phyloP scores from a whole-genome alignment of 805 yeast species.

The Brettanomyces bruxellensis region DNA sequence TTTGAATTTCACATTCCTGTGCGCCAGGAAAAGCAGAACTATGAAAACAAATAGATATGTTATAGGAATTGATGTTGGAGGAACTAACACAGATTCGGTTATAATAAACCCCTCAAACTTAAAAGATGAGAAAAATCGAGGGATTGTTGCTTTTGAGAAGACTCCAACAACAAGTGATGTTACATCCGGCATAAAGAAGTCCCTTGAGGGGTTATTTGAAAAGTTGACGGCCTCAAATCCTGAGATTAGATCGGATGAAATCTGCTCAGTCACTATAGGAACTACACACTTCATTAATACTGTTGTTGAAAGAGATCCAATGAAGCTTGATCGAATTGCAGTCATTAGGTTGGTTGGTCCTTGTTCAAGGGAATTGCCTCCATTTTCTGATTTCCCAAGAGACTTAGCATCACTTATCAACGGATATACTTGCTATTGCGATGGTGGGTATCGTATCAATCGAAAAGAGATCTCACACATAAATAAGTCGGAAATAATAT shows the following conservation, averaged over 20 bases:
- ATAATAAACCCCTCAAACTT: constrained; percentile 29
- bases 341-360: constrained; percentile 38
- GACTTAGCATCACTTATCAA: constrained; percentile 27
- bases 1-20: too few species aligned
- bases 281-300: constrained; percentile 46
- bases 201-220: constrained; percentile 16
- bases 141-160: constrained; percentile 34
- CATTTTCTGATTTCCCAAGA: constrained; percentile 37
- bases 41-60: constrained; percentile 4
- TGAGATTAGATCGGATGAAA: constrained; percentile 15
- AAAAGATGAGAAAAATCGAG: constrained; percentile 13
- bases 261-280: constrained; percentile 38
- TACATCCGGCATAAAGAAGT: constrained; percentile 31
- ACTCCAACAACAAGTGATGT: constrained; percentile 36
- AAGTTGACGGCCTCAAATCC: constrained; percentile 21
- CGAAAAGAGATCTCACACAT: constrained; percentile 26
- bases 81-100: constrained; percentile 43
- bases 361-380: constrained; percentile 28
- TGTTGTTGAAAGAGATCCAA: constrained; percentile 35
- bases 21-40: too few species aligned
- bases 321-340: constrained; percentile 34
- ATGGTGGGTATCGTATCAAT: constrained; percentile 36
- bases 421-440: constrained; percentile 27
- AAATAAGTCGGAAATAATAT: not conserved
- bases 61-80: constrained; percentile 45